Percentiles rank a stretch among this genome's conserved stretches.
phyloP scores from a whole-genome alignment of 768 basidiomycete genomes.

The Leucocoprinus birnbaumii region DNA sequence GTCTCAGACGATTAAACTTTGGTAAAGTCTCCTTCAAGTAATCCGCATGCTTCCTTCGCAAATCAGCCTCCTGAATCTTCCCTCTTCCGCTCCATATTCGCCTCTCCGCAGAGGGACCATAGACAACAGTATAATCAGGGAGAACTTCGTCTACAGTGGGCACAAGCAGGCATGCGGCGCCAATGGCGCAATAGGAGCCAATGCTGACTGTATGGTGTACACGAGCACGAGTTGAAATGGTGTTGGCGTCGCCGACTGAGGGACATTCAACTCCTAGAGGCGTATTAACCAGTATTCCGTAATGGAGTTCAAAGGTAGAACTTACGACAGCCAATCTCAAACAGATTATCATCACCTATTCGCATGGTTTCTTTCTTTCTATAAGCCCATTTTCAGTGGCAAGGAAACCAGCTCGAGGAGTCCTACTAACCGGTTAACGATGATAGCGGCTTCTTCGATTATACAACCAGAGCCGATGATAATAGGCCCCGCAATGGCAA shows the following conservation, averaged over 20 bases:
- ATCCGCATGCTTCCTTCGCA: constrained; percentile 85
- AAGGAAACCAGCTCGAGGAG: neutral
- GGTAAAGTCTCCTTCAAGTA: constrained; percentile 91
- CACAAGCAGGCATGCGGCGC: constrained; percentile 75
- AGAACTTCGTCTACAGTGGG: constrained; percentile 77
- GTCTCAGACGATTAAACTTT: constrained; percentile 77
- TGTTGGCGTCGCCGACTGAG: constrained; percentile 81
- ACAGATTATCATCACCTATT: constrained; percentile 91
- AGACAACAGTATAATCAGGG: constrained; percentile 81
- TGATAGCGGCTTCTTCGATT: constrained; percentile 86
- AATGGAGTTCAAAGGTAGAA: constrained; percentile 16
- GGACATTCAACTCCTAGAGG: constrained; percentile 80
- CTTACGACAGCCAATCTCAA: constrained; percentile 92
- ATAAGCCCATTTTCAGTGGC: neutral
- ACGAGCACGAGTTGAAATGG: constrained; percentile 78
- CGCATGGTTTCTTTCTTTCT: constrained; percentile 84
- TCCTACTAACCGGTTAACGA: constrained; percentile 73
- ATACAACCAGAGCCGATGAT: constrained; percentile 86
- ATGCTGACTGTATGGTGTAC: constrained; percentile 83
- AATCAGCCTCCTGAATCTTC: constrained; percentile 76
- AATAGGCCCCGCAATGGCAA: constrained; percentile 88
- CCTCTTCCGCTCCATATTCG: constrained; percentile 86
- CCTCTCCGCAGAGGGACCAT: constrained; percentile 72
- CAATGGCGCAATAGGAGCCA: constrained; percentile 78
- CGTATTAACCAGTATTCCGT: neutral